These are phyloP conservation scores for Nemania sp. DNA, from an alignment of 2,329 filamentous ascomycete genomes.

Conservation along the genomic window DNA sequence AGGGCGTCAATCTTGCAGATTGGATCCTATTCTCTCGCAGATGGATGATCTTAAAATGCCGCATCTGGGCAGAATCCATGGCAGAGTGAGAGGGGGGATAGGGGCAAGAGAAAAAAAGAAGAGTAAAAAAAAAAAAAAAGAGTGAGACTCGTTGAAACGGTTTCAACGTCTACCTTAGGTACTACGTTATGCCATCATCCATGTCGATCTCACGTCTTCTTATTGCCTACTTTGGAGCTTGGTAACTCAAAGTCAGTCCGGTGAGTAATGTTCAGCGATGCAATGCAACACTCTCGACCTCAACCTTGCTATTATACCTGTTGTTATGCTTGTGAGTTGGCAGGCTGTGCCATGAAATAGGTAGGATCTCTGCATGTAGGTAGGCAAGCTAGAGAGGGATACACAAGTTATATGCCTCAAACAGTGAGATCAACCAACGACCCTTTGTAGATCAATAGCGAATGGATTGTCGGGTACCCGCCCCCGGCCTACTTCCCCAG, in stretches of 20 bases:
- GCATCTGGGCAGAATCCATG: not conserved
- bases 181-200: conserved; percentile 7
- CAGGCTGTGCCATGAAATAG: not conserved
- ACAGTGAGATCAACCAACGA: not conserved
- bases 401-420: conserved; percentile 6
- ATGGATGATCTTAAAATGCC: conserved; percentile 24
- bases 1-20: not conserved
- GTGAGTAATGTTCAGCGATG: conserved; percentile 17
- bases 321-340: not conserved
- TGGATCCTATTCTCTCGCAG: not conserved
- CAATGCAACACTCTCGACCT: conserved; percentile 13
- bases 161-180: conserved; percentile 7
- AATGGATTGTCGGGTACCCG: conserved; percentile 9
- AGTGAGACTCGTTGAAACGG: not conserved
- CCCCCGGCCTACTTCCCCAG: not conserved
- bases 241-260: not conserved
- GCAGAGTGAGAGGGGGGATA: not conserved
- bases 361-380: no score
- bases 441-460: conserved; percentile 9
- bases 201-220: not conserved
- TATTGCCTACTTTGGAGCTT: not conserved
- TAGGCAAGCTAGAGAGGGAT: no score
- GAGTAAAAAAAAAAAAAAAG: not conserved
- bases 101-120: not conserved
- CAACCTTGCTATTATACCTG: not conserved